Evolutionary conservation across 1,284 basidiomycete species (phyloP), one percentile per base, ranked within the genome.

Genomic region (Pisolithus thermaeus): DNA sequence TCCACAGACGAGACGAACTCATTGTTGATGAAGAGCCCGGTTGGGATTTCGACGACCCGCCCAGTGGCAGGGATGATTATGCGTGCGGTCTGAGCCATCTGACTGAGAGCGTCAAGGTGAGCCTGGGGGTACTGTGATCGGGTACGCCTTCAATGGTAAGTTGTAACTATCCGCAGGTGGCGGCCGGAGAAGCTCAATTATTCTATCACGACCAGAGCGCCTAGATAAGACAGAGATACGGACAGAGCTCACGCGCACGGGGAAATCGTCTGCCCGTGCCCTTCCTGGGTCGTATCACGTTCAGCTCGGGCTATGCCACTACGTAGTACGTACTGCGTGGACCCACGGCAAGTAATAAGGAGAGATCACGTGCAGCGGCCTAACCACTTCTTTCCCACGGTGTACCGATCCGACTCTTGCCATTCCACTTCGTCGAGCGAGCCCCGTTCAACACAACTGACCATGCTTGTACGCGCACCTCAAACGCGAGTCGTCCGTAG

Each of bases 1-100:
- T 87, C 83, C 23, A 76, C 73, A 9, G 83, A 87, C 12, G 78
- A 66, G 28, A 92, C 87, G 59, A 91, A 94, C 63, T 90, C 76
- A 68, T 92, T 92, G 75, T 92, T 85, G 70, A 97, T 96, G 76
- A 95, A 96, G 40, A 96, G 79, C 32, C 91, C 92, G 4, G 89
- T 91, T 16, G 83, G 84, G 32, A 92, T 74, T 30, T 73, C 73
- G 51, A 91, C 71, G 61, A 73, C 72, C 64, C 78, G 81, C 54
- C 77, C 65, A 11, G 71, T 63, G 39, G 65, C 57, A n/a, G 71
- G 66, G 50, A 80, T 58, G 45, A 62, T 58, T 36, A 81, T 56
- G 39, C 61, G 66, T 47, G 62, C 65, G 47, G 61, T 56, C 51
- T 65, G 68, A 42, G 75, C 61, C 79, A 81, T 81, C 54, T 55